Evolutionary conservation across 2,329 filamentous ascomycete genomes (phyloP).

Genomic region (Pseudocercospora vitis): DNA sequence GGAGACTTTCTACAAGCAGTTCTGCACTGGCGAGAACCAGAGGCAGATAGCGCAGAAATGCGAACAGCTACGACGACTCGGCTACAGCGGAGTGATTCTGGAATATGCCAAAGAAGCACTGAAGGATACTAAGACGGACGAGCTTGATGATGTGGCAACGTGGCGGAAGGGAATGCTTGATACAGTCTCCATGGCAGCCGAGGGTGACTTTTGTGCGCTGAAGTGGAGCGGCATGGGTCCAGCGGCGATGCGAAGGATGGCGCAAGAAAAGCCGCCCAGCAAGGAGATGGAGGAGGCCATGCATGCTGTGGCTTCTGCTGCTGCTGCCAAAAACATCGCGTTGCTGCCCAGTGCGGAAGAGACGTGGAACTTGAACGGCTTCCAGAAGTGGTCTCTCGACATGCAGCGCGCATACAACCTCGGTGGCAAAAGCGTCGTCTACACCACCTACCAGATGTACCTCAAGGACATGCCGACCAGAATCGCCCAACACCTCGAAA

Average conservation of each 20-base stretch:
- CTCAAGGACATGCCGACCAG: conserved; percentile 42
- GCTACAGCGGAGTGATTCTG: conserved; percentile 80
- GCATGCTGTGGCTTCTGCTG: conserved; percentile 71
- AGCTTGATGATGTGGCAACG: conserved; percentile 61
- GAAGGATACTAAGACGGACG: conserved; percentile 51
- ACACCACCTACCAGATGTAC: conserved; percentile 63
- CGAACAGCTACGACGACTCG: conserved; percentile 65
- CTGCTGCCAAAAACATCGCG: conserved; percentile 65
- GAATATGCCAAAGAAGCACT: conserved; percentile 83
- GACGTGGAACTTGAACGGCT: conserved; percentile 72
- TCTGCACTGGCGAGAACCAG: conserved; percentile 78
- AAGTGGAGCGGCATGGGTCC: conserved; percentile 81
- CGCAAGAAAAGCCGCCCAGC: conserved; percentile 62
- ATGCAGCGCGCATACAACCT: conserved; percentile 63
- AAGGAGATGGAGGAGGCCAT: conserved; percentile 68
- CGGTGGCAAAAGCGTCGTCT: conserved; percentile 65
- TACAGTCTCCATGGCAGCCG: conserved; percentile 60
- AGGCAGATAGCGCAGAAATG: conserved; percentile 68
- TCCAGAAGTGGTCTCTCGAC: conserved; percentile 76
- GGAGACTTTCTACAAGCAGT: conserved; percentile 85
- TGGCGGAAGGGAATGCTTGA: conserved; percentile 76
- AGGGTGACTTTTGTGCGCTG: conserved; percentile 56
- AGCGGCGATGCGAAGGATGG: conserved; percentile 67
- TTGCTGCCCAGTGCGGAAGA: conserved; percentile 88
- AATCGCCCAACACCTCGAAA: conserved; percentile 44